A percentile compares a stretch with the other conserved stretches of the same genome.
Evolutionary conservation across 2,329 filamentous ascomycete genomes (phyloP).

Genomic region (Cladosporium colombiae): DNA sequence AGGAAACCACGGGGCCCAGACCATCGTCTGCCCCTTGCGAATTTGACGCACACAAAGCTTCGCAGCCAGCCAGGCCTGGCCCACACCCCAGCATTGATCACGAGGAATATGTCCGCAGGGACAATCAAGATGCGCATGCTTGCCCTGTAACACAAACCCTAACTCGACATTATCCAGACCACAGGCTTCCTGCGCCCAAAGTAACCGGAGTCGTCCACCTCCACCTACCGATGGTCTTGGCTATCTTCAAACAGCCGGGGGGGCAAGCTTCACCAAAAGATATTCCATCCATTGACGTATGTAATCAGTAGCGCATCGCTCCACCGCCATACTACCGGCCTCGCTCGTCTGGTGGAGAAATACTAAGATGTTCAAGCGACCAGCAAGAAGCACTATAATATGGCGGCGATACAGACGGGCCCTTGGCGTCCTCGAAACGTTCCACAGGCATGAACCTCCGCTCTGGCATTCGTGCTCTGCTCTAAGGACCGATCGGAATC

Average conservation of each 20-base stretch:
- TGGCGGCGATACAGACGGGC: background rate
- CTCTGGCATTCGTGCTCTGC: background rate
- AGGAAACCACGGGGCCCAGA: no score
- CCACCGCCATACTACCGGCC: background rate
- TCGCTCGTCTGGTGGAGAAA: background rate
- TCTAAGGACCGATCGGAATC: background rate
- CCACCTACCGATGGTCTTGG: constrained; percentile 9
- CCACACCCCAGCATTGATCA: background rate
- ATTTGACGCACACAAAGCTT: no score
- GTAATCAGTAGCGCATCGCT: background rate
- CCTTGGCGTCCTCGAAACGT: background rate
- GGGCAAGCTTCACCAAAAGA: background rate
- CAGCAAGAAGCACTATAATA: background rate
- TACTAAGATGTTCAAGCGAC: background rate
- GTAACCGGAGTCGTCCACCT: background rate
- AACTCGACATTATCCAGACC: background rate
- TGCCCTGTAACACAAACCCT: background rate
- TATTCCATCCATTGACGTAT: background rate
- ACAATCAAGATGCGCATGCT: background rate
- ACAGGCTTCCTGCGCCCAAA: background rate
- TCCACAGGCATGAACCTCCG: background rate
- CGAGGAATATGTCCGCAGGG: background rate
- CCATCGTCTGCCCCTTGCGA: no score
- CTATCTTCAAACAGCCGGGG: background rate
- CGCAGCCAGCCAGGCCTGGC: no score